Evolutionary conservation across 805 yeast genomes (phyloP), one percentile per base, ranked within the genome.

Genomic region (Zygoascus ofunaensis): DNA sequence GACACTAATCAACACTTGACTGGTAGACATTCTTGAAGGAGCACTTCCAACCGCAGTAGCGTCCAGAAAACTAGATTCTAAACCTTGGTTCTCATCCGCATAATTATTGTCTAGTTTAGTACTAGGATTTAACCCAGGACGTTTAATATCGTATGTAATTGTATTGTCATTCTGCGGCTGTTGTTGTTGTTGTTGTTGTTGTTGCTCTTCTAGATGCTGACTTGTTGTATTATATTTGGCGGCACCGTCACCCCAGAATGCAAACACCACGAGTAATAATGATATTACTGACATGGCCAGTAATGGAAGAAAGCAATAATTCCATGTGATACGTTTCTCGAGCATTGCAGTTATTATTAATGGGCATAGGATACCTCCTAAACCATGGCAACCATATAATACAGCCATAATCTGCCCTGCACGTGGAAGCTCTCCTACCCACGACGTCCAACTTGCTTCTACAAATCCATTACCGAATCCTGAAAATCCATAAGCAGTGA

Each of bases 351-450:
- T 75, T 2, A 82, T 79, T 23, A 79, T 56, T 17, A 84, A 70
- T 2, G 94, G 89, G 1, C 86, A 71, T 1, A 79, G 51, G 39
- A 83, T 78, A 1, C 87, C 85, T 1, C 89, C 87, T 2, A 77
- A 52, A 1, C 92, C 94, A 59, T 82, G 83, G 8, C 68, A 56
- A 1, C 85, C 89, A 62, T 83, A 90, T 45, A 74, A 64, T 22
- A 69, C 59, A 1, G 87, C 84, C 62, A 81, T 68, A 46, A 74
- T 67, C 42, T 71, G 74, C 39, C 82, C 77, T 42, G 76, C 71
- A 48, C 77, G 74, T 19, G 68, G 68, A 34, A 80, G 61, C 44
- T 70, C 59, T 5, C 62, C 56, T 33, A 60, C 52, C 71, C 76
- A 79, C 14, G 75, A 64, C 51, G 75, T 77, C 53, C 76, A 59